A percentile compares a stretch with the other conserved stretches of the same genome.
phyloP scores from a whole-genome alignment of 2,329 filamentous ascomycete genomes.

The Aspergillus hiratsukae region DNA sequence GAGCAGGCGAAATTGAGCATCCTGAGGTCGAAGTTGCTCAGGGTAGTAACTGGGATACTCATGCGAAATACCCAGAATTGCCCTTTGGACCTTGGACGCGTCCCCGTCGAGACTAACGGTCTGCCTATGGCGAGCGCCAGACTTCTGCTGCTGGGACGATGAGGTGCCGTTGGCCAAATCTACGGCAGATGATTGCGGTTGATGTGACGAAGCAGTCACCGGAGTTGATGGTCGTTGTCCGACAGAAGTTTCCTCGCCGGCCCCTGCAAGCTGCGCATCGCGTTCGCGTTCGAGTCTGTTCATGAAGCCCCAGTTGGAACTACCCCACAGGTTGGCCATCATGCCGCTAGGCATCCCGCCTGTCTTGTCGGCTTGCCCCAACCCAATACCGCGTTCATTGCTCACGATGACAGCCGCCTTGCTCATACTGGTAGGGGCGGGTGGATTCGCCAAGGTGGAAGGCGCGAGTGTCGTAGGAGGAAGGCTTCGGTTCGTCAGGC shows the following conservation, averaged over 20 bases:
- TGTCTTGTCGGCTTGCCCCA: conserved; percentile 57
- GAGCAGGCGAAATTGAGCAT: conserved; percentile 86
- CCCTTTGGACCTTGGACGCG: conserved; percentile 31
- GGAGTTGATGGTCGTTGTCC: conserved; percentile 18
- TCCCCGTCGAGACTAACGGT: conserved; percentile 53
- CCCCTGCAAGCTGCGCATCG: conserved; percentile 30
- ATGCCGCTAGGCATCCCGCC: conserved; percentile 76
- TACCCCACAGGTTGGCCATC: conserved; percentile 92
- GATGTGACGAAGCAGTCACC: conserved; percentile 24
- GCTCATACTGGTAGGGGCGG: conserved; percentile 79
- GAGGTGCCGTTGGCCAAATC: conserved; percentile 18
- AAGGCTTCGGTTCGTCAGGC: conserved; percentile 39
- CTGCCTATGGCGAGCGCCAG: conserved; percentile 47
- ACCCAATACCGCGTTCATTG: conserved; percentile 65
- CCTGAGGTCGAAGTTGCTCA: conserved; percentile 73
- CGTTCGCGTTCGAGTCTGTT: conserved; percentile 58
- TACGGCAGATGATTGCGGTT: conserved; percentile 15
- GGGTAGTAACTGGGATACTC: conserved; percentile 73
- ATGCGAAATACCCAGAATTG: conserved; percentile 39
- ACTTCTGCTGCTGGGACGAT: conserved; percentile 20
- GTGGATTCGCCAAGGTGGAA: conserved; percentile 74
- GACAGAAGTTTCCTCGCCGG: conserved; percentile 14
- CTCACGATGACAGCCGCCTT: conserved; percentile 77
- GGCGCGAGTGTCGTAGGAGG: conserved; percentile 68
- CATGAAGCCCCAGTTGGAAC: conserved; percentile 70